Evolutionary conservation across 176 grass and related monocot genomes (phyloP), one percentile per base, ranked within the genome.

Genomic region (Rhynchospora breviuscula): DNA sequence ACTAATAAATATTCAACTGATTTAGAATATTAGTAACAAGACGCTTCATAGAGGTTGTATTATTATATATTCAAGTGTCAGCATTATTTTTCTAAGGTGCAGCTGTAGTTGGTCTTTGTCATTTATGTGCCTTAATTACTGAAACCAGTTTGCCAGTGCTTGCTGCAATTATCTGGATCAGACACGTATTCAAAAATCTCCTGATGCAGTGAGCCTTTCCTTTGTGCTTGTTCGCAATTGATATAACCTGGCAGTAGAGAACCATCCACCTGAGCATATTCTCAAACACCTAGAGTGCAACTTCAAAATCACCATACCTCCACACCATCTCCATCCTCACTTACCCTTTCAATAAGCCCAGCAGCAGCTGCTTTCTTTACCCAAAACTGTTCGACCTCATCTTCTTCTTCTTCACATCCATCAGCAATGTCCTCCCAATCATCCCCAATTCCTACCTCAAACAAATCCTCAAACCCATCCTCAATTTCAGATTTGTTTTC

Each of bases 341-440:
- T 89, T 58, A 49, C 79, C 52, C 79, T 56, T n/a, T 85, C 86
- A 85, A 90, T 68, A 31, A 89, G 43, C 13, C 90, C 94, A 12
- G 88, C 87, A 18, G 49, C 80, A 19, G 77, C 59, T 67, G 90
- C 91, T 60, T 90, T 97, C 69, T 92, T 94, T 53, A 97, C 84
- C 94, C 94, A 97, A 83, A 97, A 94, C 63, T 92, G 83, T 47
- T 97, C 91, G 17, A 92, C 66, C 5, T 79, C 88, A 60, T 86
- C 86, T 2, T 21, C 74, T 72, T 75, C 86, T 2, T 40, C 6
- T 56, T 78, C 11, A 44, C 35, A 69, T 67, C 25, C 78, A 72
- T 86, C 59, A 2, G 49, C 56, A 78, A 92, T 78, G 53, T 92
- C 90, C 51, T 92, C 87, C 94, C 94, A 97, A 52, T 87, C 90